Percentiles rank a stretch among this genome's conserved stretches.
phyloP scores from a whole-genome alignment of 2,329 filamentous ascomycete genomes.

The Atkinsonella hypoxylon region DNA sequence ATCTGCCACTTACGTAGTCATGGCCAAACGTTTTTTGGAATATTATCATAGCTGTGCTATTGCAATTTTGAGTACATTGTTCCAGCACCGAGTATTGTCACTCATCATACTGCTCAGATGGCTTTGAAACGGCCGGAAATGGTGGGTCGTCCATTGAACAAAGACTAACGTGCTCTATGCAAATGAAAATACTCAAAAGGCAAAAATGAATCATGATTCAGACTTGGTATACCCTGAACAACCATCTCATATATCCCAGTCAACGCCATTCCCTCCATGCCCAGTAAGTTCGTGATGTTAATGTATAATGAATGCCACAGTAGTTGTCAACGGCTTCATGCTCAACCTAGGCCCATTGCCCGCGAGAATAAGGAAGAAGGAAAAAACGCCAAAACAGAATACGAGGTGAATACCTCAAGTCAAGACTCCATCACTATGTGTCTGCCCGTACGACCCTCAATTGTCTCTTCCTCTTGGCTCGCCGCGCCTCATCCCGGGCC shows the following conservation, averaged over 20 bases:
- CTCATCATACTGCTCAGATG: background rate
- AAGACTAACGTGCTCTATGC: background rate
- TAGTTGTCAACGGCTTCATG: background rate
- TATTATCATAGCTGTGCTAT: no score
- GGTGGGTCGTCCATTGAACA: background rate
- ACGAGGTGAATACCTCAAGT: no score
- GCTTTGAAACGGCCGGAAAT: no score
- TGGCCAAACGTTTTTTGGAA: no score
- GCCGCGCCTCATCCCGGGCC: conserved; percentile 34
- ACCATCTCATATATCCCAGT: background rate
- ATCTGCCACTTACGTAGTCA: no score
- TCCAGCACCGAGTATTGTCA: no score
- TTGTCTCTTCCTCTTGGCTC: conserved; percentile 29
- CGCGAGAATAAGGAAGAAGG: background rate
- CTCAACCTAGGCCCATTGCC: no score
- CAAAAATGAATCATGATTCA: background rate
- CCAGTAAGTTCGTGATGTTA: background rate
- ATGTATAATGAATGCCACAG: background rate
- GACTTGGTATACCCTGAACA: background rate
- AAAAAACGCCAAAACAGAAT: background rate
- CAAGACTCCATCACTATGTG: no score
- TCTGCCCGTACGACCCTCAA: conserved; percentile 25
- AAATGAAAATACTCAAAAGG: background rate
- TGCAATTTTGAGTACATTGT: no score
- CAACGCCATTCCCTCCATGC: conserved; percentile 2